Conservation (phyloP, 2,329 filamentous ascomycete genomes). For the Fonsecaea pedrosoi region DNA sequence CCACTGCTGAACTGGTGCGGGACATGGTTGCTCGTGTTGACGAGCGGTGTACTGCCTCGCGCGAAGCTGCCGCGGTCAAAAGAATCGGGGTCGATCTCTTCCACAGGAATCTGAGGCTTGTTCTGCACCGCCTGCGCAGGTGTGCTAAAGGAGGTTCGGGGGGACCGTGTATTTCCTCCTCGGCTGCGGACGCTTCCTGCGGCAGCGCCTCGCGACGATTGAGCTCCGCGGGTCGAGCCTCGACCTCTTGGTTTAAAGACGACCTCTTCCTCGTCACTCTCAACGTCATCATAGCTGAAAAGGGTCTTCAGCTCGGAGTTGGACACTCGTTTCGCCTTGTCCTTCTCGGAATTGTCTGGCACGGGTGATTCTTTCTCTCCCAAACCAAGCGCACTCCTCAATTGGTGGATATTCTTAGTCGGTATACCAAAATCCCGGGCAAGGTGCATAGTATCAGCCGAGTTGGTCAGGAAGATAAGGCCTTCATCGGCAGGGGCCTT, state of each 20-base stretch:
- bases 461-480: conserved; percentile 53
- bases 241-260: conserved; percentile 48
- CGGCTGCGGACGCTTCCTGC: conserved; percentile 26
- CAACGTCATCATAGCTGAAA: conserved; percentile 54
- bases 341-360: conserved; percentile 54
- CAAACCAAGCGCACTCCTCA: conserved; percentile 55
- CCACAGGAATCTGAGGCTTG: conserved; percentile 51
- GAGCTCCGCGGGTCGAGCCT: conserved; percentile 28
- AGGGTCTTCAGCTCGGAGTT: conserved; percentile 51
- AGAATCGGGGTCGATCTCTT: conserved; percentile 57
- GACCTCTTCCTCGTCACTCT: conserved; percentile 57
- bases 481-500: conserved; percentile 44
- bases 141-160: conserved; percentile 35
- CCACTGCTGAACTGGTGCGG: conserved; percentile 24
- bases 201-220: conserved; percentile 21
- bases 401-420: conserved; percentile 56
- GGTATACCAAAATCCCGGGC: conserved; percentile 56
- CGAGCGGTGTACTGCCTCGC: conserved; percentile 39
- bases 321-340: conserved; percentile 41
- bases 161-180: conserved; percentile 25
- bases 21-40: conserved; percentile 33
- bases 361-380: conserved; percentile 55
- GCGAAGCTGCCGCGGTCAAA: conserved; percentile 50
- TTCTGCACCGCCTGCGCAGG: conserved; percentile 19
- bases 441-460: conserved; percentile 51